These are phyloP conservation scores for Cercospora sp. DNA, from an alignment of 2,329 filamentous ascomycete species.

Conservation along the genomic window DNA sequence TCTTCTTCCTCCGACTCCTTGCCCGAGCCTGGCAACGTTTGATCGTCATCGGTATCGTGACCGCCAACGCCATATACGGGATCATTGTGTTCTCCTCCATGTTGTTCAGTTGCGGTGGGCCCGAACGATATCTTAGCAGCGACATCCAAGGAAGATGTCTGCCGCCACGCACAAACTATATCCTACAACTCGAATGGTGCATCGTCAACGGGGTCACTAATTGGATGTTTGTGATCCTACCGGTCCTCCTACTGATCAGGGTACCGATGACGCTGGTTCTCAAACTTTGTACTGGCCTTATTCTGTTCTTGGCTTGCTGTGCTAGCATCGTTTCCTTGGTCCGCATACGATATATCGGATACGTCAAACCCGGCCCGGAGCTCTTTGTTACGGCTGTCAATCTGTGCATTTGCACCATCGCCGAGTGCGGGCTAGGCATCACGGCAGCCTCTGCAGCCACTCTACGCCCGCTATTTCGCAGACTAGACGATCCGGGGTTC, in stretches of 20 bases:
- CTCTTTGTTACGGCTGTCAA: conserved; percentile 33
- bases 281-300: conserved; percentile 44
- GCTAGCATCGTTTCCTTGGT: conserved; percentile 32
- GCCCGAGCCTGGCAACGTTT: conserved; percentile 42
- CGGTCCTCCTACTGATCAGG: conserved; percentile 44
- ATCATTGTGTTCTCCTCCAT: conserved; percentile 38
- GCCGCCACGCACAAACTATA: conserved; percentile 19
- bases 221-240: conserved; percentile 42
- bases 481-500: conserved; percentile 21
- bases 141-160: conserved; percentile 29
- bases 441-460: conserved; percentile 39
- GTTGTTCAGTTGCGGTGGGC: conserved; percentile 39
- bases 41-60: conserved; percentile 33
- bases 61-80: conserved; percentile 39
- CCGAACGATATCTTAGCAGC: conserved; percentile 27
- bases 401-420: conserved; percentile 37
- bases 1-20: conserved; percentile 51
- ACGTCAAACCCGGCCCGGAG: conserved; percentile 22
- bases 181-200: conserved; percentile 30
- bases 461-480: conserved; percentile 37
- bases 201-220: conserved; percentile 43
- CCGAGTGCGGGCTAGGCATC: conserved; percentile 42
- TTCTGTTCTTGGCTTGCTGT: conserved; percentile 44
- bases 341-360: conserved; percentile 31
- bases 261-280: conserved; percentile 44